Conservation (phyloP, 495 filamentous ascomycete species). For the Thozetella sp. region DNA sequence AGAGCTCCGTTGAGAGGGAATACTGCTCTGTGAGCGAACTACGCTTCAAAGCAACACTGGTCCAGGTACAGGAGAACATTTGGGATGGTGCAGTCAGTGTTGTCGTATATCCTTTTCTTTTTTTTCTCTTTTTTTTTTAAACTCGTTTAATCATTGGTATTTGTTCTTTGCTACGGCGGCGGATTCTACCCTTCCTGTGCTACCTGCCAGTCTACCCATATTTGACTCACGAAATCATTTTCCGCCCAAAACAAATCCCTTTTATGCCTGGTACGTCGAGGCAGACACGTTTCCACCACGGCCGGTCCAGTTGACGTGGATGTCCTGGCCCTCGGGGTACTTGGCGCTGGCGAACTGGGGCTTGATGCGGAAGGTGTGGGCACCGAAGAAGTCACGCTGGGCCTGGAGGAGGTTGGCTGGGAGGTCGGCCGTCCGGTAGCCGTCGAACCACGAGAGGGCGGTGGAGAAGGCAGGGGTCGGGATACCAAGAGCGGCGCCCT, state of each 20-base stretch:
- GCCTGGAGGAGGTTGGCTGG: constrained; percentile 98
- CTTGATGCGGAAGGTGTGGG: constrained; percentile 98
- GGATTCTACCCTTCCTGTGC: background rate
- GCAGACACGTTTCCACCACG: constrained; percentile 95
- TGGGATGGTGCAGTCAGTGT: too few species aligned
- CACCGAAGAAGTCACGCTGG: constrained; percentile 98
- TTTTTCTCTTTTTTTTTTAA: too few species aligned
- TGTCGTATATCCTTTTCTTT: too few species aligned
- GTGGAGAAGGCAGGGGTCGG: constrained; percentile 95
- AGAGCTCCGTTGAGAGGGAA: too few species aligned
- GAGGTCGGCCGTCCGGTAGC: constrained; percentile 91
- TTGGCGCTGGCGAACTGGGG: constrained; percentile 81
- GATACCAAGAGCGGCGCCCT: constrained; percentile 90
- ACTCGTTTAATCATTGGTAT: background rate
- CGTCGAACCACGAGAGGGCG: constrained; percentile 96
- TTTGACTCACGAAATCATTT: background rate
- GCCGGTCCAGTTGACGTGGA: constrained; percentile 99
- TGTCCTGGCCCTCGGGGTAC: constrained; percentile 85
- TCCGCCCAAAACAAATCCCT: background rate
- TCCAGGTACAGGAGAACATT: too few species aligned
- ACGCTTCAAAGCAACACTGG: too few species aligned
- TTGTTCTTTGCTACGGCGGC: background rate
- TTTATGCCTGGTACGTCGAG: constrained; percentile 95
- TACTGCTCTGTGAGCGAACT: too few species aligned
- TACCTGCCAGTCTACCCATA: background rate